Evolutionary conservation across 495 filamentous ascomycete species (phyloP).

Genomic region (Lasiosphaeria ovina): DNA sequence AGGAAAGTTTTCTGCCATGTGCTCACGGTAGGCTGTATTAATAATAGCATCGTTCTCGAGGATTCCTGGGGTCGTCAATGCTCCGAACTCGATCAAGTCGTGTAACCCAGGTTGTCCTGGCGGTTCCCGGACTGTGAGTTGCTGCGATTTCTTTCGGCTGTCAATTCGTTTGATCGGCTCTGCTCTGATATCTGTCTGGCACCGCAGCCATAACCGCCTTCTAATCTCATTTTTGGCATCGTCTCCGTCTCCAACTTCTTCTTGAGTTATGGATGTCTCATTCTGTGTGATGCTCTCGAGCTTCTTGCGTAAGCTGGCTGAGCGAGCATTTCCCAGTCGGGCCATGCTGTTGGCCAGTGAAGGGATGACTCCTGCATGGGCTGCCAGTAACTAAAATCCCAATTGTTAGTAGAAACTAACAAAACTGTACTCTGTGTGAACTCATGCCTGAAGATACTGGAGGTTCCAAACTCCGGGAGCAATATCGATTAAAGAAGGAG

Average conservation of each 20-base stretch:
- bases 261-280: neutral
- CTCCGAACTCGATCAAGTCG: neutral
- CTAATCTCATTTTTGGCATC: constrained; percentile 8
- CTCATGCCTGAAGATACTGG: constrained; percentile 38
- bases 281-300: constrained; percentile 1
- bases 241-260: neutral
- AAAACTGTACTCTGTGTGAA: neutral
- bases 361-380: constrained; percentile 23
- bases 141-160: constrained; percentile 1
- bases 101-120: too few relatives aligned
- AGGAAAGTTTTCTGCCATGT: neutral
- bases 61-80: too few relatives aligned
- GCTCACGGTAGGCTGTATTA: too few relatives aligned
- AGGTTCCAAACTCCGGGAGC: constrained; percentile 48
- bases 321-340: constrained; percentile 24
- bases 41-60: too few relatives aligned
- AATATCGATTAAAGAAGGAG: constrained; percentile 39
- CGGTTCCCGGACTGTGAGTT: neutral
- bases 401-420: neutral
- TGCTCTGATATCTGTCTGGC: constrained; percentile 25
- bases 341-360: constrained; percentile 24
- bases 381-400: constrained; percentile 22
- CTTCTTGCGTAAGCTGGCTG: constrained; percentile 26
- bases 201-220: constrained; percentile 24
- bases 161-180: constrained; percentile 11